Percentiles rank a stretch among this genome's conserved stretches.
Conservation (phyloP, 2,329 filamentous ascomycete species). For the Epichloe brachyelytri region DNA sequence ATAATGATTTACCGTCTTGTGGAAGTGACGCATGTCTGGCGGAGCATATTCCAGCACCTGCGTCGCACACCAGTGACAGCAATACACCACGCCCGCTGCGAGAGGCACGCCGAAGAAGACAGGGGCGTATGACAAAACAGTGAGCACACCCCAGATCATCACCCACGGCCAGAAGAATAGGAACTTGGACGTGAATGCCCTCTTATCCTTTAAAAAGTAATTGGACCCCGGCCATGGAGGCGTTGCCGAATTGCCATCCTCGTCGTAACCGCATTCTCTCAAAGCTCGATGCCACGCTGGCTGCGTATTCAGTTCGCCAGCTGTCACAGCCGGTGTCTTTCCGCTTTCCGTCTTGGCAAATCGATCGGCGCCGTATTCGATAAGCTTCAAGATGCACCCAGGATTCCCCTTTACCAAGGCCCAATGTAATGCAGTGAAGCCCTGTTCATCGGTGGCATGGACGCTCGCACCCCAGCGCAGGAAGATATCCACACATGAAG, state of each 20-base stretch:
- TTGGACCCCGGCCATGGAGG: slow-evolving; percentile 61
- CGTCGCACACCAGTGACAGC: slow-evolving; percentile 64
- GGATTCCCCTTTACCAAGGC: slow-evolving; percentile 86
- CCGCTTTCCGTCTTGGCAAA: slow-evolving; percentile 82
- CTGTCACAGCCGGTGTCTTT: slow-evolving; percentile 79
- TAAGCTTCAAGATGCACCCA: slow-evolving; percentile 79
- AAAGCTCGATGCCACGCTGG: slow-evolving; percentile 73
- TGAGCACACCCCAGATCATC: slow-evolving; percentile 57
- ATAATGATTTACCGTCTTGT: slow-evolving; percentile 58
- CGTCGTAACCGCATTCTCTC: slow-evolving; percentile 70
- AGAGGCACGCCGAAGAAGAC: slow-evolving; percentile 67
- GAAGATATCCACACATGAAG: slow-evolving; percentile 82
- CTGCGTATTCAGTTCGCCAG: slow-evolving; percentile 78
- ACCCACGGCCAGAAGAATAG: slow-evolving; percentile 82
- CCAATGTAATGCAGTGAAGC: slow-evolving; percentile 93
- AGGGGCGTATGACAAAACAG: slow-evolving; percentile 59
- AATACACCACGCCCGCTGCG: slow-evolving; percentile 51
- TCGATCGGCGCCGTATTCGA: slow-evolving; percentile 90
- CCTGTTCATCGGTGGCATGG: slow-evolving; percentile 78
- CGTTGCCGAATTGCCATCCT: slow-evolving; percentile 58
- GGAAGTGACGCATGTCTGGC: slow-evolving; percentile 75
- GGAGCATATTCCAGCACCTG: slow-evolving; percentile 73
- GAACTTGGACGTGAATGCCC: slow-evolving; percentile 68
- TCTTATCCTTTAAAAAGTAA: slow-evolving; percentile 62
- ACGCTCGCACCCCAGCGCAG: slow-evolving; percentile 92